phyloP scores from a whole-genome alignment of 2,329 filamentous ascomycete genomes.

The Sporothrix pallida region DNA sequence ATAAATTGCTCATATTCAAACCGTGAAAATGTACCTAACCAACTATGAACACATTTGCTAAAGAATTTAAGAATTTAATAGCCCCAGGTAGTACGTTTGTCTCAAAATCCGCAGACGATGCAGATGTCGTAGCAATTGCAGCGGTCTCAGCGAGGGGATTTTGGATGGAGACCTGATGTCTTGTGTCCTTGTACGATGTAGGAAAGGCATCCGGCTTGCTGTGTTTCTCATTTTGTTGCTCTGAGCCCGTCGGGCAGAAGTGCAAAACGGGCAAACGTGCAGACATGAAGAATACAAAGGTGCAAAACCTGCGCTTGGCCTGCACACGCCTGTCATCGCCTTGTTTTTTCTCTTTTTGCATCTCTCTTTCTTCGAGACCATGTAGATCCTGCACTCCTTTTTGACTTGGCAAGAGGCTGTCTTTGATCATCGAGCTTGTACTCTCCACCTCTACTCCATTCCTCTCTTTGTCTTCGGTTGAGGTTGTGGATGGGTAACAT shows the following conservation, averaged over 20 bases:
- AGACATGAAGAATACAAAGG: background rate
- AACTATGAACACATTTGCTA: background rate
- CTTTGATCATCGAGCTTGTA: background rate
- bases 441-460: background rate
- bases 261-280: conserved; percentile 19
- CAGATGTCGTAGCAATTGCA: background rate
- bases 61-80: no score
- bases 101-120: background rate
- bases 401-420: background rate
- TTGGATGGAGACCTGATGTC: background rate
- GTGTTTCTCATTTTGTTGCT: background rate
- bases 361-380: no score
- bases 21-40: background rate
- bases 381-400: conserved; percentile 8
- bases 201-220: conserved; percentile 28
- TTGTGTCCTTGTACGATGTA: background rate
- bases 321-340: background rate
- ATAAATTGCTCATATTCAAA: background rate
- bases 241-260: conserved; percentile 5
- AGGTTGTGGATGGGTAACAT: conserved; percentile 11
- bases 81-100: no score
- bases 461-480: conserved; percentile 24
- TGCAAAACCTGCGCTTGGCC: conserved; percentile 3
- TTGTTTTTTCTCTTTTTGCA: no score
- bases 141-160: conserved; percentile 12